Conservation (phyloP, 164 flowering plant genomes). For the Nymphaea colorata region DNA sequence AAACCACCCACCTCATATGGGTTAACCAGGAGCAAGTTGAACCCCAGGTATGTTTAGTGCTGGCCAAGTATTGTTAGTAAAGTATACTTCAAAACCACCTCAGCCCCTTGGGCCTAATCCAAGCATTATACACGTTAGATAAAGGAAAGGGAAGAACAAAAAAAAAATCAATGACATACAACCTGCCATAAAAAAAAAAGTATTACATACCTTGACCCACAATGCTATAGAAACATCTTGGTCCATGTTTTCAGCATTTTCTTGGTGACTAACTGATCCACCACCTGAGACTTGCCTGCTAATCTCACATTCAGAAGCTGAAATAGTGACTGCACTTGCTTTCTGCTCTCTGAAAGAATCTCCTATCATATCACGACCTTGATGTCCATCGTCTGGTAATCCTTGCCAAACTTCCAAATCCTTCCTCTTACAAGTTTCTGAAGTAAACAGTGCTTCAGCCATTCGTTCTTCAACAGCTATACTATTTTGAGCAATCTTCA, state of each 20-base stretch:
- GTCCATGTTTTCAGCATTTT: slow-evolving; percentile 37
- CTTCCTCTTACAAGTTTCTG: not conserved
- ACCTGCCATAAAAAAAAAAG: not conserved
- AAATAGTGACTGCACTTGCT: not conserved
- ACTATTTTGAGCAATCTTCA: not conserved
- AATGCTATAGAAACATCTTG: slow-evolving; percentile 57
- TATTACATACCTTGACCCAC: slow-evolving; percentile 80
- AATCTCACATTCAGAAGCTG: not conserved
- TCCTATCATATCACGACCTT: not conserved
- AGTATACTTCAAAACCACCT: no score
- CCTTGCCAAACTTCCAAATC: not conserved
- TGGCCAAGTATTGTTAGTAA: no score
- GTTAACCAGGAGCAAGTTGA: no score
- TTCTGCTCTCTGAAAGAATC: not conserved
- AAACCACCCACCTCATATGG: no score
- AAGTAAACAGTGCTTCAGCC: not conserved
- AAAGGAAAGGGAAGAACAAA: not conserved
- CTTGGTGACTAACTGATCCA: not conserved
- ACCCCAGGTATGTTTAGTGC: no score
- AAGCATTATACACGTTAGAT: not conserved
- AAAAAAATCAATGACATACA: not conserved
- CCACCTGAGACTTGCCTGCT: not conserved
- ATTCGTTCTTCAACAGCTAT: not conserved
- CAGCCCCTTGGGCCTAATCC: not conserved
- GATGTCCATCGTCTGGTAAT: not conserved